Conservation (phyloP, 2,329 filamentous ascomycete species). For the Aspergillus neoniger region DNA sequence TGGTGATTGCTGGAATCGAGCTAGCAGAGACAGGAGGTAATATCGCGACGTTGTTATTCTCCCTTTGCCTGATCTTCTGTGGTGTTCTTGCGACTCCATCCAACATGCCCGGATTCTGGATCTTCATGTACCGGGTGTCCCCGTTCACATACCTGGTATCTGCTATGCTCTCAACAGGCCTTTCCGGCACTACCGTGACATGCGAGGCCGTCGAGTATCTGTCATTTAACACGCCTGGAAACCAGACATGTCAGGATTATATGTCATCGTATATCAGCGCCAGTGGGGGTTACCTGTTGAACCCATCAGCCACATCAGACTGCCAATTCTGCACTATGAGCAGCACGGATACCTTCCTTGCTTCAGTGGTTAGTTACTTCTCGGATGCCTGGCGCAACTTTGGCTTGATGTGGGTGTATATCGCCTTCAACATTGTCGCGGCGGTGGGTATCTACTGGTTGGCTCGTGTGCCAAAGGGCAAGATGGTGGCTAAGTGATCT, state of each 20-base stretch:
- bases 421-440: constrained; percentile 62
- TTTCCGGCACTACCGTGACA: constrained; percentile 27
- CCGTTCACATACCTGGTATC: constrained; percentile 64
- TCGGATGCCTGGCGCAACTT: constrained; percentile 65
- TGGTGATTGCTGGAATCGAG: constrained; percentile 70
- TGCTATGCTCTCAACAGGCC: constrained; percentile 43
- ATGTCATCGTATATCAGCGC: constrained; percentile 41
- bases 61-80: constrained; percentile 62
- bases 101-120: constrained; percentile 70
- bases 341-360: constrained; percentile 52
- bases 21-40: constrained; percentile 67
- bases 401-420: constrained; percentile 67
- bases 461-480: constrained; percentile 54
- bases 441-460: constrained; percentile 64
- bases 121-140: constrained; percentile 71
- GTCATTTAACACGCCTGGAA: constrained; percentile 51
- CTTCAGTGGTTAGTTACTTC: constrained; percentile 43
- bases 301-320: constrained; percentile 45
- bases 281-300: constrained; percentile 45
- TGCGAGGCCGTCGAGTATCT: constrained; percentile 36
- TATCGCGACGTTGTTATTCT: constrained; percentile 61
- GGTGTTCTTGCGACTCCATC: constrained; percentile 53
- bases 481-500: constrained; percentile 11
- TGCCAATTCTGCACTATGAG: constrained; percentile 54
- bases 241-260: constrained; percentile 61